Conservation (phyloP, 2,329 filamentous ascomycete species). For the Fusarium illudens region DNA sequence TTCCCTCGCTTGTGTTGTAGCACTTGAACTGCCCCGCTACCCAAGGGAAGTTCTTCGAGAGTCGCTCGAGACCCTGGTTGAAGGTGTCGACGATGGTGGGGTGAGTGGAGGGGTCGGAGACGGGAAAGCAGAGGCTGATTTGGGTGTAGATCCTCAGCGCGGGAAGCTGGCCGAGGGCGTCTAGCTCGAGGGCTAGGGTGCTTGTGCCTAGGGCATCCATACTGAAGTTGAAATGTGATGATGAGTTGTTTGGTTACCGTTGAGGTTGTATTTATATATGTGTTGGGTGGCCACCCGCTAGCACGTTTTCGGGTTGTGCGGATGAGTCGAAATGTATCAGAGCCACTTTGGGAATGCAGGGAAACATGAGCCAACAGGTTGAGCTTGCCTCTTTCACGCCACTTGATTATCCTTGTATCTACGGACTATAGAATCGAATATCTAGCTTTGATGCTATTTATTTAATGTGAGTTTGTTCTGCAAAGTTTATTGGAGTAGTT, state of each 20-base stretch:
- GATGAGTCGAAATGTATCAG: background rate
- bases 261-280: background rate
- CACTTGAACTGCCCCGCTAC: slow-evolving; percentile 54
- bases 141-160: slow-evolving; percentile 57
- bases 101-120: slow-evolving; percentile 36
- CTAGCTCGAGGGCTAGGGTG: slow-evolving; percentile 44
- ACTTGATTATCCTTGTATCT: background rate
- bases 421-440: background rate
- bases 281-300: background rate
- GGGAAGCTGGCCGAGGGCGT: slow-evolving; percentile 54
- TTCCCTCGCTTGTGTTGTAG: slow-evolving; percentile 38
- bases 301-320: background rate
- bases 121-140: slow-evolving; percentile 51
- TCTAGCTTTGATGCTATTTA: background rate
- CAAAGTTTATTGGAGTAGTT: background rate
- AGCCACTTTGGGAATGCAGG: background rate
- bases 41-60: slow-evolving; percentile 56
- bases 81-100: slow-evolving; percentile 45
- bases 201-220: slow-evolving; percentile 1
- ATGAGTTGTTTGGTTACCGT: background rate
- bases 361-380: background rate
- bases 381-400: background rate
- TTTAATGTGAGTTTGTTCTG: background rate
- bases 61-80: slow-evolving; percentile 47
- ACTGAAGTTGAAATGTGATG: background rate